Conservation (phyloP, 768 basidiomycete species). For the Hebeloma cylindrosporum region DNA sequence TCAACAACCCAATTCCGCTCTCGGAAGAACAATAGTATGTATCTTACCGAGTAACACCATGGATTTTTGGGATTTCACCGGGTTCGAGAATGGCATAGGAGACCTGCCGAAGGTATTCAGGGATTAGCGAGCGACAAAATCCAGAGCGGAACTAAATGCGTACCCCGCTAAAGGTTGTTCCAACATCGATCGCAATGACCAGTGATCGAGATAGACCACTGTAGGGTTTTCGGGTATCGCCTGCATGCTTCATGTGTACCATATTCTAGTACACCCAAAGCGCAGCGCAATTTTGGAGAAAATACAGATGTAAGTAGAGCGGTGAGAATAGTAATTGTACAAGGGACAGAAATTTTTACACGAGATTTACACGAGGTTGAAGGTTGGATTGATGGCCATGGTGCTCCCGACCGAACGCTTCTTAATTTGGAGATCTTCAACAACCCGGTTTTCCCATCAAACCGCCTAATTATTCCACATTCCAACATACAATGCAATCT, state of each 20-base stretch:
- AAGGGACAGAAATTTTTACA: conserved; percentile 22
- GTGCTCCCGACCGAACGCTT: no score
- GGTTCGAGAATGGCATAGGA: conserved; percentile 85
- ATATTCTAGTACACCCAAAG: conserved; percentile 18
- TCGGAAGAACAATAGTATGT: not conserved
- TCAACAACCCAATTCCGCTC: conserved; percentile 1
- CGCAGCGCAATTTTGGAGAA: conserved; percentile 5
- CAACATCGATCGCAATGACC: conserved; percentile 78
- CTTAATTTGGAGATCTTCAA: no score
- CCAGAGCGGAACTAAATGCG: conserved; percentile 16
- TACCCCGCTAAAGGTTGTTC: conserved; percentile 82
- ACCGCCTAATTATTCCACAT: no score
- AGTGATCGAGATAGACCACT: conserved; percentile 61
- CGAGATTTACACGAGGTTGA: conserved; percentile 23
- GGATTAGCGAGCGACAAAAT: conserved; percentile 8
- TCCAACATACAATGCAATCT: no score
- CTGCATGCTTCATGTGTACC: conserved; percentile 49
- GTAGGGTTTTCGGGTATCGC: conserved; percentile 74
- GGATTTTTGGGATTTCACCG: conserved; percentile 76
- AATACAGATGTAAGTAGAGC: conserved; percentile 15
- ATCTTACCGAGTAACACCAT: conserved; percentile 73
- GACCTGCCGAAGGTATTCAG: conserved; percentile 34
- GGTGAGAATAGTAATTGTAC: conserved; percentile 19
- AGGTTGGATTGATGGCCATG: no score
- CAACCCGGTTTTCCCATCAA: no score